phyloP scores from a whole-genome alignment of 371 early-diverging fungal species.

The Mucor circinelloides region DNA sequence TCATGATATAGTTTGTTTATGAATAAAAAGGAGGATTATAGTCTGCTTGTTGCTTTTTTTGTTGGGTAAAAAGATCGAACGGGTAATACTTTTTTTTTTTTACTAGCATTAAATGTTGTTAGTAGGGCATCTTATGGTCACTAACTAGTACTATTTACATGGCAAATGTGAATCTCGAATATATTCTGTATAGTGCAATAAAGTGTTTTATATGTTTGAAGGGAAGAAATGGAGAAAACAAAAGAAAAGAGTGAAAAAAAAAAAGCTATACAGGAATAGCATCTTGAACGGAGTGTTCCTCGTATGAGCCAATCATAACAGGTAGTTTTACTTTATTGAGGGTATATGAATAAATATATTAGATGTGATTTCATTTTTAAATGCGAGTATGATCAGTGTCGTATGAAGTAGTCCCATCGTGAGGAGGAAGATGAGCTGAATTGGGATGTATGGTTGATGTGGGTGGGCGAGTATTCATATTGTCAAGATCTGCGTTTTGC shows the following conservation, averaged over 20 bases:
- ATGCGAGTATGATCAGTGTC: conserved; percentile 16
- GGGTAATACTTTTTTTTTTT: not conserved
- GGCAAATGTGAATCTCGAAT: not conserved
- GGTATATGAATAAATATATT: conserved; percentile 5
- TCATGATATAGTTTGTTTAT: conserved; percentile 10
- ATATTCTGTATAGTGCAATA: not conserved
- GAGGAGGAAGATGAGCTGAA: not conserved
- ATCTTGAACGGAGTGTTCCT: not conserved
- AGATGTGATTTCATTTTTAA: not conserved
- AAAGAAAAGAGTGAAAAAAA: not conserved
- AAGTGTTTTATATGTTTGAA: not conserved
- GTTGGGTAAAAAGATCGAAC: not conserved
- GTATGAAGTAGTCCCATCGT: conserved; percentile 3
- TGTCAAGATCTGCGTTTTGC: not conserved
- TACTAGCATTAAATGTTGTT: not conserved
- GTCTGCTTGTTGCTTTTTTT: not conserved
- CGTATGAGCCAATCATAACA: not conserved
- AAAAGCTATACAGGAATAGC: not conserved
- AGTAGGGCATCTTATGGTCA: not conserved
- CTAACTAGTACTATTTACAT: not conserved
- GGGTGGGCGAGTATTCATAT: not conserved
- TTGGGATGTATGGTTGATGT: not conserved
- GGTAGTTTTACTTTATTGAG: not conserved
- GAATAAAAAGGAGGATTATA: not conserved
- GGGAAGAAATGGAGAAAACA: not conserved